Conservation (phyloP, 495 filamentous ascomycete species). For the Aspergillus cristatus region DNA sequence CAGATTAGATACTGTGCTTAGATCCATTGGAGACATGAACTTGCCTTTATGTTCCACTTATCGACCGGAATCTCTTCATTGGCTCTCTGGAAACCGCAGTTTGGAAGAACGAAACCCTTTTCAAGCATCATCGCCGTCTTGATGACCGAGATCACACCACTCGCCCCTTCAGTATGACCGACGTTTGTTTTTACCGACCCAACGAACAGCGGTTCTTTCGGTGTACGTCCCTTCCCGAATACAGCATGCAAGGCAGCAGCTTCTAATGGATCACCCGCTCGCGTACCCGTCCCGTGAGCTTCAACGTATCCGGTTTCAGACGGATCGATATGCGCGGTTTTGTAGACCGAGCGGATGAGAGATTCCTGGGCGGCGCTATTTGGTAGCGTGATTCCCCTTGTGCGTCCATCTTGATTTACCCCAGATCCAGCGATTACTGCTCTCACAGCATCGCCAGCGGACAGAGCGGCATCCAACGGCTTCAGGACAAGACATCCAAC, state of each 20-base stretch:
- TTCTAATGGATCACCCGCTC: conserved; percentile 42
- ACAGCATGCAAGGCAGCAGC: conserved; percentile 17
- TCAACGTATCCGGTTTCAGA: conserved; percentile 34
- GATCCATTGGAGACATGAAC: not conserved
- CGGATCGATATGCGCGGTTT: conserved; percentile 21
- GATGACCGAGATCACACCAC: conserved; percentile 29
- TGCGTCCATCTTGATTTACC: conserved; percentile 45
- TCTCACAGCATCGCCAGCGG: conserved; percentile 35
- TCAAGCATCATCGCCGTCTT: conserved; percentile 31
- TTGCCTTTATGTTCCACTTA: conserved; percentile 5
- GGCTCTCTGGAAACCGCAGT: conserved; percentile 9
- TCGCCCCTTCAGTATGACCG: conserved; percentile 20
- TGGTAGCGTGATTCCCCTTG: conserved; percentile 32
- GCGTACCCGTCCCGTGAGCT: conserved; percentile 41
- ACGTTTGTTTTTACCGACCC: conserved; percentile 21
- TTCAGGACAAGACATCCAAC: conserved; percentile 33
- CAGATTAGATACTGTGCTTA: not conserved
- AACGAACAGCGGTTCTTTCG: conserved; percentile 15
- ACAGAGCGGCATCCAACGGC: conserved; percentile 24
- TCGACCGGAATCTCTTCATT: conserved; percentile 15
- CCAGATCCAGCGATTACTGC: conserved; percentile 25
- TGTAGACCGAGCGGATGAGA: conserved; percentile 37
- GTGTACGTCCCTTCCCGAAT: conserved; percentile 6
- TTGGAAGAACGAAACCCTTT: conserved; percentile 29
- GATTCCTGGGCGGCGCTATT: conserved; percentile 26